Evolutionary conservation across 768 basidiomycete genomes (phyloP), one percentile per base, ranked within the genome.

Genomic region (Fistulinella prunicolor): DNA sequence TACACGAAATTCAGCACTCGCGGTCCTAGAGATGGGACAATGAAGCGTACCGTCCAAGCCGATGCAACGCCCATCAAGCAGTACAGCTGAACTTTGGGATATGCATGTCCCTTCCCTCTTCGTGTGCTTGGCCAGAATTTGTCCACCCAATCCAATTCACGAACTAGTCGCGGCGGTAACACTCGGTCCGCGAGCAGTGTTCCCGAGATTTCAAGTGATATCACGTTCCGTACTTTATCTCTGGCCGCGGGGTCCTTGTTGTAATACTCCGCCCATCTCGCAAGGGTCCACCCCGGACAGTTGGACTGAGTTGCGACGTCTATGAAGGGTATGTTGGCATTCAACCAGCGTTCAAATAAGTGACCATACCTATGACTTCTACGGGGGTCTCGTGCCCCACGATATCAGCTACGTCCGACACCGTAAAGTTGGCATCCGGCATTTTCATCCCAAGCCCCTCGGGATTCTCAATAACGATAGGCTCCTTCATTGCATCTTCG

Each of bases 141-240:
- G 64, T 96, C 93, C 6, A 97, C 95, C 95, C 95, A 99, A 60
- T 97, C 96, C 55, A 97, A 65, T 47, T 97, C 90, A 44, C 89
- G 77, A 30, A 90, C 88, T 20, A 97, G 66, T 51, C 81, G 79
- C 2, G 95, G 95, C 4, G 94, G 93, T 3, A 82, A 68, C 20
- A 99, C 83, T 64, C 78, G 76, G 55, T 89, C 81, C 9, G 85
- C 86, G 7, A 98, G 75, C 42, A 79, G 72, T 3, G 91, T 93
- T 7, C 89, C 91, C 2, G 90, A 90, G 21, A 98, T 85, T 65
- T 99, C 95, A 42, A 98, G 72, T 3, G 91, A 94, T 46, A 99
- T 99, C 24, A 99, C 92, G 60, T 99, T 99, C 52, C 86, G 82
- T 28, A 96, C 82, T 65, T 91, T 95, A 62, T 94, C 90, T 44